A percentile compares a stretch with the other conserved stretches of the same genome.
Evolutionary conservation across 23 red algal species (phyloP).

Genomic region (Gracilaria vermiculophylla): DNA sequence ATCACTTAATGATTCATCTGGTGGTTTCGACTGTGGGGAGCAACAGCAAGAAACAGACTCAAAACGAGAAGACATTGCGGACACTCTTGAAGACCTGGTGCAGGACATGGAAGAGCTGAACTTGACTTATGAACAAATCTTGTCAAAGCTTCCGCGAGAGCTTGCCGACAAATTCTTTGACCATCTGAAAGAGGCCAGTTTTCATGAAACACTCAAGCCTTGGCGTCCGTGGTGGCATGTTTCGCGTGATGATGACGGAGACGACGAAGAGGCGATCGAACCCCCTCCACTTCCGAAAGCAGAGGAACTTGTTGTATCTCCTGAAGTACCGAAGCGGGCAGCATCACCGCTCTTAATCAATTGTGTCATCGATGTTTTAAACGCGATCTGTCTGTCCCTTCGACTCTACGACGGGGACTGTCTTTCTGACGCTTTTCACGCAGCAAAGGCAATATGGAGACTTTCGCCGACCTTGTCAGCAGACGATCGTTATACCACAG

Average conservation of each 20-base stretch:
- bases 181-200: not conserved
- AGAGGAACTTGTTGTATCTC: not conserved
- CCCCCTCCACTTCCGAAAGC: conserved; percentile 5
- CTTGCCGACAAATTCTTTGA: conserved; percentile 1
- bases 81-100: conserved; percentile 6
- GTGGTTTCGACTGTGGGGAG: too few relatives aligned
- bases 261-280: not conserved
- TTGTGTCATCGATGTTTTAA: conserved; percentile 18
- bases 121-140: conserved; percentile 22
- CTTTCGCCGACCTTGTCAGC: not conserved
- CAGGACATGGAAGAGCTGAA: conserved; percentile 17
- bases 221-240: conserved; percentile 44
- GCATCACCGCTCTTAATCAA: not conserved
- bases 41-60: too few relatives aligned
- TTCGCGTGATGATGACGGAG: not conserved
- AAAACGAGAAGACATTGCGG: not conserved
- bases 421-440: not conserved
- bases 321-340: not conserved
- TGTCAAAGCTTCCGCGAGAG: not conserved
- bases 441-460: conserved; percentile 21
- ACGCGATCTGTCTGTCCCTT: not conserved
- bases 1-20: too few relatives aligned
- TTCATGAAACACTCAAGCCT: not conserved
- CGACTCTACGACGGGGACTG: conserved; percentile 54
- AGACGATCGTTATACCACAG: not conserved